These are phyloP conservation scores for Paramecium sexaurelia DNA, from an alignment of 73 alveolate genomes.

Conservation along the genomic window DNA sequence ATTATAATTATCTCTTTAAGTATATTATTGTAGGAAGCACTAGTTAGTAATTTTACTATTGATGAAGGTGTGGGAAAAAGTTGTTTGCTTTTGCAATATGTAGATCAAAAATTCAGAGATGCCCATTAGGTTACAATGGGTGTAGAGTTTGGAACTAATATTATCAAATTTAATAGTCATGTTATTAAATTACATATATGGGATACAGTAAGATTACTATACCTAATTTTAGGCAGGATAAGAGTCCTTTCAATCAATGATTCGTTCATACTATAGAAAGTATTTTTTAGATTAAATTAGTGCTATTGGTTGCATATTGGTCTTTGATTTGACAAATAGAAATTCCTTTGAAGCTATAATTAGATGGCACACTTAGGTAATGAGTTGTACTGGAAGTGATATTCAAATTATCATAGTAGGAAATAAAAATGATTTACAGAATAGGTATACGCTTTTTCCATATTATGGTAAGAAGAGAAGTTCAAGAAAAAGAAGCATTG, in stretches of 20 bases:
- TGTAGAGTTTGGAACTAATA: constrained; percentile 76
- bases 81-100: constrained; percentile 73
- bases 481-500: neutral
- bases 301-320: neutral
- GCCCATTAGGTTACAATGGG: constrained; percentile 80
- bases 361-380: neutral
- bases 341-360: neutral
- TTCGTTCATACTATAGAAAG: neutral
- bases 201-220: constrained; percentile 69
- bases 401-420: neutral
- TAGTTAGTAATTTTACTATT: neutral
- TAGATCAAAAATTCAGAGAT: constrained; percentile 70
- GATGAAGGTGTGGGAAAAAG: constrained; percentile 85
- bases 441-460: neutral
- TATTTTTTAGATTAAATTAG: neutral
- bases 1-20: neutral
- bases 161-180: constrained; percentile 59
- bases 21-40: constrained; percentile 12
- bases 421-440: neutral
- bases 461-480: neutral
- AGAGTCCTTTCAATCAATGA: neutral
- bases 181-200: constrained; percentile 76
- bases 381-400: neutral
- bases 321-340: constrained; percentile 21
- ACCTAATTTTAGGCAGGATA: constrained; percentile 71